These are phyloP conservation scores for Wallacemonas collosoma DNA, from an alignment of 208 protist species.

Conservation along the genomic window DNA sequence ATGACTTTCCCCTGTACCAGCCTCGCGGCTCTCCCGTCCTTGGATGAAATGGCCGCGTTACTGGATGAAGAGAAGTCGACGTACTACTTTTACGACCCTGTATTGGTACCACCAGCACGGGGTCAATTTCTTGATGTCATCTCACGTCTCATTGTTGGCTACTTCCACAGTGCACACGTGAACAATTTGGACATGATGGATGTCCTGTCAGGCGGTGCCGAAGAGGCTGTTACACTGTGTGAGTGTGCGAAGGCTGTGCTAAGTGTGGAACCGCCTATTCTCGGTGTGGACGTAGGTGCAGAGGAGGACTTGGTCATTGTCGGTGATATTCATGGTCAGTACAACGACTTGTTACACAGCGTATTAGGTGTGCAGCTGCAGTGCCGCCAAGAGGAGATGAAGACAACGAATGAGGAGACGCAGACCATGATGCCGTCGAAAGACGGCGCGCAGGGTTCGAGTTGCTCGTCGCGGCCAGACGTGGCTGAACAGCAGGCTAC, in stretches of 20 bases:
- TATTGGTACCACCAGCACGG: slow-evolving; percentile 38
- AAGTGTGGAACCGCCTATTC: slow-evolving; percentile 44
- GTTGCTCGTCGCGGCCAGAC: slow-evolving; percentile 7
- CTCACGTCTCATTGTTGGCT: slow-evolving; percentile 59
- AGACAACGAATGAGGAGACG: not conserved
- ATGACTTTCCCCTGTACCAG: slow-evolving; percentile 7
- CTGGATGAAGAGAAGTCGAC: slow-evolving; percentile 11
- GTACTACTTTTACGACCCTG: slow-evolving; percentile 72
- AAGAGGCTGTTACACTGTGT: slow-evolving; percentile 58
- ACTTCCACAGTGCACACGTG: slow-evolving; percentile 36
- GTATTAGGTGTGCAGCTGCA: slow-evolving; percentile 64
- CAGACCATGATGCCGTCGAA: not conserved
- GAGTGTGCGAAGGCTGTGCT: slow-evolving; percentile 48
- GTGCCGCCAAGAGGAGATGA: slow-evolving; percentile 9
- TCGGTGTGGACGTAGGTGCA: slow-evolving; percentile 49
- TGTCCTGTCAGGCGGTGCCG: slow-evolving; percentile 47
- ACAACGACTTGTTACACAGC: slow-evolving; percentile 72
- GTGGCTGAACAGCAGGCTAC: not conserved
- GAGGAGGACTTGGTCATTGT: slow-evolving; percentile 72
- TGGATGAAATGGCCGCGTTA: slow-evolving; percentile 12
- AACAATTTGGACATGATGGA: slow-evolving; percentile 63
- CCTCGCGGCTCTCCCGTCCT: not conserved
- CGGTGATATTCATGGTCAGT: slow-evolving; percentile 90
- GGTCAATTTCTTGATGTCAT: slow-evolving; percentile 68
- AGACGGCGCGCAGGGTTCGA: not conserved